A percentile compares a stretch with the other conserved stretches of the same genome.
Evolutionary conservation across 148 eudicot species (phyloP).

Genomic region (Rhododendron williamsianum): DNA sequence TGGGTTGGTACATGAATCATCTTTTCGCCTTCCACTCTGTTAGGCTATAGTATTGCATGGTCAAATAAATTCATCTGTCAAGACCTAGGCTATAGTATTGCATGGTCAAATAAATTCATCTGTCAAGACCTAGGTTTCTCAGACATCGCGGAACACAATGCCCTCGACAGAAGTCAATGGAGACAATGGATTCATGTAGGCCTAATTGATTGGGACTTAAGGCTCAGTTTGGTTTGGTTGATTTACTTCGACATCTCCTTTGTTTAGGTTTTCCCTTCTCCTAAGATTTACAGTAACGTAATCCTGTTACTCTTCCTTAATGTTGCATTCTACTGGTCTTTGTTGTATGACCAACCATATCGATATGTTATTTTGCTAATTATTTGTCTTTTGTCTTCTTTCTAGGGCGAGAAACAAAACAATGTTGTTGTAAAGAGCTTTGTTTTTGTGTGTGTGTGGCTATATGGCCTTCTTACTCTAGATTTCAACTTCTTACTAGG

Average conservation of each 20-base stretch:
- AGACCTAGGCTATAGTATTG: background rate
- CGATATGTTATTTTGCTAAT: background rate
- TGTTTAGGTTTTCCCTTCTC: too few relatives aligned
- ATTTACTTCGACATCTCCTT: too few relatives aligned
- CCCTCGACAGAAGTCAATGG: too few relatives aligned
- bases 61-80: background rate
- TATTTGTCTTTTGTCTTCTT: background rate
- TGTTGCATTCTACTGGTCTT: background rate
- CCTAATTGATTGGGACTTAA: too few relatives aligned
- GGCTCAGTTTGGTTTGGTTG: too few relatives aligned
- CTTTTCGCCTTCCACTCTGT: background rate
- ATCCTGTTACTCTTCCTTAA: background rate
- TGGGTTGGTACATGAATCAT: background rate
- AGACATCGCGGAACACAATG: too few relatives aligned
- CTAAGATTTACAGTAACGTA: too few relatives aligned
- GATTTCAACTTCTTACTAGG: background rate
- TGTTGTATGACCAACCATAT: background rate
- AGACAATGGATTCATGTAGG: too few relatives aligned
- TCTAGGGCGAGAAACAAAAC: background rate
- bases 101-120: background rate
- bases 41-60: background rate
- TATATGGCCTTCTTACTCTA: background rate
- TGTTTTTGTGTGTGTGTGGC: background rate
- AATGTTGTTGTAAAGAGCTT: background rate
- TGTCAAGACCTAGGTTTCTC: background rate